Conservation (phyloP, 768 basidiomycete species). For the Suillus luteus region DNA sequence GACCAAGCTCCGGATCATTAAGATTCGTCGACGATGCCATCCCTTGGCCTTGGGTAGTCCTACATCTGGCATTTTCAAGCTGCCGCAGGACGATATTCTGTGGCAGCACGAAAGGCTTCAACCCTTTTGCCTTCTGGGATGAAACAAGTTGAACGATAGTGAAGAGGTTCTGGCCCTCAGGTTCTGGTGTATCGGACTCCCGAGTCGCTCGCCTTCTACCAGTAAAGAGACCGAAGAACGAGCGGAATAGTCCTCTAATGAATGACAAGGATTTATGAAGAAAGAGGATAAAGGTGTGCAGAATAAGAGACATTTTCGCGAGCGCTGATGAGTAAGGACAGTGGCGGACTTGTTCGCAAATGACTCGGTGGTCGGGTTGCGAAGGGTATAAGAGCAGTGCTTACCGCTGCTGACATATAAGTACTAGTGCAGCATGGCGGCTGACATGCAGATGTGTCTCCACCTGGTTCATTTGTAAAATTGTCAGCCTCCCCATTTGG, state of each 20-base stretch:
- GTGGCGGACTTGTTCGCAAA: slow-evolving; percentile 12
- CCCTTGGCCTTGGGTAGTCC: neutral
- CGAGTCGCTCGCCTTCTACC: slow-evolving; percentile 13
- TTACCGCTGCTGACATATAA: slow-evolving; percentile 1
- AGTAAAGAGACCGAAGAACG: slow-evolving; percentile 25
- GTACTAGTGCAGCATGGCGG: neutral
- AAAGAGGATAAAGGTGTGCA: slow-evolving; percentile 18
- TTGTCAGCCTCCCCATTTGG: slow-evolving; percentile 4
- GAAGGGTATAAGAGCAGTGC: neutral
- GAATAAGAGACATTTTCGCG: slow-evolving; percentile 16
- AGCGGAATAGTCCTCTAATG: slow-evolving; percentile 31
- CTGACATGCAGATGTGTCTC: neutral
- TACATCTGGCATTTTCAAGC: neutral
- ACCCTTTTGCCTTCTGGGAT: slow-evolving; percentile 3
- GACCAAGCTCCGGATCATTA: slow-evolving; percentile 6
- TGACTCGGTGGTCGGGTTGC: neutral
- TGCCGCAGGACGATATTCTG: neutral
- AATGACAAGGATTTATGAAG: slow-evolving; percentile 26
- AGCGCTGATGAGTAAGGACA: slow-evolving; percentile 20
- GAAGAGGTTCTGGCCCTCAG: neutral
- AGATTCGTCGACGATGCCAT: neutral
- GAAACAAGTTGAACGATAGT: slow-evolving; percentile 1
- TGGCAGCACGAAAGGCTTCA: slow-evolving; percentile 1
- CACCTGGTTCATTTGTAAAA: too few species aligned
- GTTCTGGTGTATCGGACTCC: slow-evolving; percentile 9